Conservation (phyloP, 163 green algal species). For the Botryococcus braunii region DNA sequence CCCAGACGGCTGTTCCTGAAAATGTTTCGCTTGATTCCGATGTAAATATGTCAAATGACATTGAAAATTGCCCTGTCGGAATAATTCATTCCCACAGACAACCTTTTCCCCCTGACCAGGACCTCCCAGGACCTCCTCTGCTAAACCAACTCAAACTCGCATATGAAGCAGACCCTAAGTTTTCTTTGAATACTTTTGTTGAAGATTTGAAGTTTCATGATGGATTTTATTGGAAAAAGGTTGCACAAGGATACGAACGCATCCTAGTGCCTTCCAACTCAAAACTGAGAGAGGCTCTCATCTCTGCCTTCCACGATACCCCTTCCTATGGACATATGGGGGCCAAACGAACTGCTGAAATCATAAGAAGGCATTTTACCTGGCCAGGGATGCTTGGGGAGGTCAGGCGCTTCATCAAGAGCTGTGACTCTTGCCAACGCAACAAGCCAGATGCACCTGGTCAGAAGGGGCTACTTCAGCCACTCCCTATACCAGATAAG, state of each 20-base stretch:
- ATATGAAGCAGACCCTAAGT: too few relatives aligned
- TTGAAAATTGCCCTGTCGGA: too few relatives aligned
- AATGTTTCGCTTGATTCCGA: too few relatives aligned
- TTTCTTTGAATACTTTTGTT: background rate
- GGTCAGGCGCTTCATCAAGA: conserved; percentile 11
- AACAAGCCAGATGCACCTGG: conserved; percentile 16
- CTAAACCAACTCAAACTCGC: too few relatives aligned
- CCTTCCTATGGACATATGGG: conserved; percentile 14
- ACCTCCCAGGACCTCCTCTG: too few relatives aligned
- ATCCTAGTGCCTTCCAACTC: conserved; percentile 8
- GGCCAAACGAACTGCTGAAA: background rate
- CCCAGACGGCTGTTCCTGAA: too few relatives aligned
- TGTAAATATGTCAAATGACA: too few relatives aligned
- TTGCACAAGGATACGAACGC: too few relatives aligned
- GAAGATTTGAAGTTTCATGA: background rate
- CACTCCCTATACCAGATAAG: conserved; percentile 17
- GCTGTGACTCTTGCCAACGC: conserved; percentile 21
- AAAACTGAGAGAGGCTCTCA: background rate
- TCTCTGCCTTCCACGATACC: conserved; percentile 6
- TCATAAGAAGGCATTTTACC: conserved; percentile 21
- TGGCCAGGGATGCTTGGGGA: conserved; percentile 32
- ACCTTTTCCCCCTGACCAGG: too few relatives aligned
- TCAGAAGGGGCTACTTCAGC: conserved; percentile 12
- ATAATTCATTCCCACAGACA: too few relatives aligned
- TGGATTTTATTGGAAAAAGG: conserved; percentile 12